A percentile compares a stretch with the other conserved stretches of the same genome.
These are phyloP conservation scores for Apophysomyces trapeziformis DNA, from an alignment of 371 early-diverging fungal genomes.

Conservation along the genomic window DNA sequence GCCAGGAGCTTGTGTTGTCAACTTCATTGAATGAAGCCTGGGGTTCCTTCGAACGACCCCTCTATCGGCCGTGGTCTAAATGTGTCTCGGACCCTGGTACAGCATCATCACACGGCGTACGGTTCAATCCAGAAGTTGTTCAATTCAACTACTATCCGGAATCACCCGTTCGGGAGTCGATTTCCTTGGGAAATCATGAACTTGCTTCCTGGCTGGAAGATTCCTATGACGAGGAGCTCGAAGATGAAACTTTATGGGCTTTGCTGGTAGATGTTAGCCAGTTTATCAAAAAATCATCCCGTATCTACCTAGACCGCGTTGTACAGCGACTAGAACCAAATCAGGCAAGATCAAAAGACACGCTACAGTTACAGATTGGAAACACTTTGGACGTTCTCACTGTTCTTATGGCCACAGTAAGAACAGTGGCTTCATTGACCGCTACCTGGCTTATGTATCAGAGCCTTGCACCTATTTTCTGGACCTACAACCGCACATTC, in stretches of 20 bases:
- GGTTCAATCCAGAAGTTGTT: conserved; percentile 28
- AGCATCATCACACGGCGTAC: conserved; percentile 14
- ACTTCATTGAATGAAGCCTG: not conserved
- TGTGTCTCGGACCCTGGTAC: conserved; percentile 10
- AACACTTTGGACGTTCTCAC: conserved; percentile 5
- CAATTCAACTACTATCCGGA: conserved; percentile 28
- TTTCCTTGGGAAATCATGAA: not conserved
- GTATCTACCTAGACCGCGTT: not conserved
- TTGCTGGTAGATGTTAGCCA: conserved; percentile 8
- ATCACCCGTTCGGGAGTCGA: conserved; percentile 24
- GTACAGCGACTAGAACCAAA: conserved; percentile 6
- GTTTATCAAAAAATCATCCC: not conserved
- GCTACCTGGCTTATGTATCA: conserved; percentile 30
- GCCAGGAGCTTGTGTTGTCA: not conserved
- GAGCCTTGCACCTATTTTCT: conserved; percentile 14
- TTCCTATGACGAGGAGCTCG: conserved; percentile 8
- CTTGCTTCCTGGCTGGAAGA: conserved; percentile 20
- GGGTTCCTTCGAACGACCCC: conserved; percentile 1
- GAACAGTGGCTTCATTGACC: conserved; percentile 19
- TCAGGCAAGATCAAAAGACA: conserved; percentile 11
- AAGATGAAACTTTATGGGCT: conserved; percentile 20
- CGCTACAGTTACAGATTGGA: not conserved
- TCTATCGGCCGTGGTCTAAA: conserved; percentile 10
- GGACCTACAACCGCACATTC: not conserved
- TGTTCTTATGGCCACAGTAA: conserved; percentile 14